Evolutionary conservation across 75 land plant genomes (phyloP), one percentile per base, ranked within the genome.

Genomic region (Sequoia sempervirens): DNA sequence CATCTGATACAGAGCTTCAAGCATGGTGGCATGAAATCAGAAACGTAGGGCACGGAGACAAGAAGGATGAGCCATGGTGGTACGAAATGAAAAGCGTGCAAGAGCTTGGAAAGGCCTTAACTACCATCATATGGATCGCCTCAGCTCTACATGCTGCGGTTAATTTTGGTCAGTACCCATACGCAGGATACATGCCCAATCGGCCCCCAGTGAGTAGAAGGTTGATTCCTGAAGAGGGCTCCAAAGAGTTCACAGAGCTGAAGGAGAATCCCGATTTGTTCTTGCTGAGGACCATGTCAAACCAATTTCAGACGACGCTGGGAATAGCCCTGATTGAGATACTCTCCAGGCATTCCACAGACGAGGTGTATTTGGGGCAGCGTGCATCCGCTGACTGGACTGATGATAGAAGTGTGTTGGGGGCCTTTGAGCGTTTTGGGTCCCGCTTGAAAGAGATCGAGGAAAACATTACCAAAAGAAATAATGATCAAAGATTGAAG

Each of bases 81-180:
- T 89, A 89, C 54, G 20, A 89, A 38, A 81, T 90, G 91, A 50
- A 82, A 2, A 84, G 76, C 84, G 23, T 75, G 18, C 50, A 86
- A 6, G 90, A 90, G 20, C 85, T 96, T 69, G 82, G 81, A 46
- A 43, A 87, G 15, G 64, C 89, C 10, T 83, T 91, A 81, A 93
- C 92, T 14, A 91, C 85, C 10, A 79, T 92, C 50, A 84, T 86
- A 23, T 92, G 92, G 93, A 78, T 89, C n/a, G 88, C 96, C 28
- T 93, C 93, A 3, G 92, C 91, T 28, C 89, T 91, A 23, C 96
- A 94, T 58, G 96, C 96, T 14, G 96, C 96, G 0, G 85, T 87
- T 32, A 89, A 87, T 46, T 89, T 87, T 73, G 89, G 90, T 4
- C 90, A 89, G 79, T 89, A 89, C 69, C 86, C 89, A 30, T 87